phyloP scores from a whole-genome alignment of 2,329 filamentous ascomycete species.

The Botryotinia calthae region DNA sequence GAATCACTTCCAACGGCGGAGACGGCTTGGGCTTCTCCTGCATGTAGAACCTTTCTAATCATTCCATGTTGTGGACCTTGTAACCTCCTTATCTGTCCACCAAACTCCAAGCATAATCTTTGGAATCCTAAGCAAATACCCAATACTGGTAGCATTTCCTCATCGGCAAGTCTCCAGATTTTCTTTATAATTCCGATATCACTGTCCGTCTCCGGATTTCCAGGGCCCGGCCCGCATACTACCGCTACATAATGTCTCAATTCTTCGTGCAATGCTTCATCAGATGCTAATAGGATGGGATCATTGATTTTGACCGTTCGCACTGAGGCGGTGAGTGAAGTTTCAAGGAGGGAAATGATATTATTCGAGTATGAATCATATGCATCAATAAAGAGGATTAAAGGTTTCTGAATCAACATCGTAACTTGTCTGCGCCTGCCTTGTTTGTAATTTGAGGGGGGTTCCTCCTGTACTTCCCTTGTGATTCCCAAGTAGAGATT shows the following conservation, averaged over 20 bases:
- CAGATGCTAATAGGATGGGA: conserved; percentile 46
- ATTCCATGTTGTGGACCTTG: conserved; percentile 60
- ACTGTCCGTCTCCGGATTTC: conserved; percentile 65
- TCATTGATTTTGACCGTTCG: conserved; percentile 70
- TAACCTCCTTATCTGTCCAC: conserved; percentile 53
- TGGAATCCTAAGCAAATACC: conserved; percentile 75
- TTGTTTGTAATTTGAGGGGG: neutral
- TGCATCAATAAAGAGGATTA: conserved; percentile 85
- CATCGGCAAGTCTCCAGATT: conserved; percentile 65
- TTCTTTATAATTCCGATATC: conserved; percentile 81
- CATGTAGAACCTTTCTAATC: conserved; percentile 54
- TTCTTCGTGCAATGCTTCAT: conserved; percentile 48
- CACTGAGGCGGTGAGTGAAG: conserved; percentile 65
- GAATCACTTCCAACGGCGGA: conserved; percentile 16
- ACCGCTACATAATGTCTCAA: conserved; percentile 72
- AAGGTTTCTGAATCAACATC: conserved; percentile 35
- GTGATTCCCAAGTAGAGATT: neutral
- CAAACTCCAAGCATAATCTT: conserved; percentile 59
- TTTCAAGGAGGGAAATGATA: conserved; percentile 77
- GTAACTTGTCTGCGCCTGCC: conserved; percentile 22
- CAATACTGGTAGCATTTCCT: conserved; percentile 68
- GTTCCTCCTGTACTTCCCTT: neutral
- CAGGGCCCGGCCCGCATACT: conserved; percentile 87
- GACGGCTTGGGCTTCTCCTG: conserved; percentile 32
- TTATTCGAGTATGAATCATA: conserved; percentile 98